Percentiles rank a stretch among this genome's conserved stretches.
These are phyloP conservation scores for Isoetes taiwanensis DNA, from an alignment of 75 land plant genomes.

Conservation along the genomic window DNA sequence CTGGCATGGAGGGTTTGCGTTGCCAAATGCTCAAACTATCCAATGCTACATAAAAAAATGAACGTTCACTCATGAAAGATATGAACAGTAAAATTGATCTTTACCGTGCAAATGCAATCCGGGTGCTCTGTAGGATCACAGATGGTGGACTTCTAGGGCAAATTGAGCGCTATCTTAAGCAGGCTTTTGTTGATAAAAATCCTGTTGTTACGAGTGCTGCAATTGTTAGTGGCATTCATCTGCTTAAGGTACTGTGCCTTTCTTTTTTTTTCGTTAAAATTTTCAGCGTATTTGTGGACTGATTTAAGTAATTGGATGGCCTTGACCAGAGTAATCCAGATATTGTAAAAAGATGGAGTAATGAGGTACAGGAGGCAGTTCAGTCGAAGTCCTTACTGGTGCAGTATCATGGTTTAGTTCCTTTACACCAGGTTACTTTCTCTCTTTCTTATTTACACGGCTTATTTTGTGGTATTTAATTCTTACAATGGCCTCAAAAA, in stretches of 20 bases:
- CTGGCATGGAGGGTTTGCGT: too few relatives aligned
- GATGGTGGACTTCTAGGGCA: slow-evolving; percentile 89
- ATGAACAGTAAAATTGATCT: slow-evolving; percentile 97
- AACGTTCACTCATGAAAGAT: slow-evolving; percentile 97
- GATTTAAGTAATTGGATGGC: too few relatives aligned
- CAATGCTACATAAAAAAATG: too few relatives aligned
- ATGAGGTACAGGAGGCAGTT: slow-evolving; percentile 97
- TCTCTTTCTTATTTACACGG: too few relatives aligned
- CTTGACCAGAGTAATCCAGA: slow-evolving; percentile 95
- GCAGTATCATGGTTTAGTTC: slow-evolving; percentile 85
- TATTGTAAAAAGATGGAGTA: slow-evolving; percentile 94
- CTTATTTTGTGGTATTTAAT: too few relatives aligned
- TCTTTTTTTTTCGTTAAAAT: background rate
- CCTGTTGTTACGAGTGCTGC: slow-evolving; percentile 98
- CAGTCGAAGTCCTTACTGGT: slow-evolving; percentile 92
- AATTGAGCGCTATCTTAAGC: slow-evolving; percentile 92
- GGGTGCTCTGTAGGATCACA: slow-evolving; percentile 85
- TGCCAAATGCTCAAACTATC: too few relatives aligned
- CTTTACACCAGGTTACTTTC: slow-evolving; percentile 90
- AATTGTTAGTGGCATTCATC: slow-evolving; percentile 88
- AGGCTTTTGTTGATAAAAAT: slow-evolving; percentile 94
- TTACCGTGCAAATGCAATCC: slow-evolving; percentile 90
- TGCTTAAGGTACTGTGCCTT: slow-evolving; percentile 65
- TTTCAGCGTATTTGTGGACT: too few relatives aligned
- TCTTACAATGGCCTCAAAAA: too few relatives aligned